Conservation (phyloP, 257 asterid species). For the Dorcoceras hygrometricum region DNA sequence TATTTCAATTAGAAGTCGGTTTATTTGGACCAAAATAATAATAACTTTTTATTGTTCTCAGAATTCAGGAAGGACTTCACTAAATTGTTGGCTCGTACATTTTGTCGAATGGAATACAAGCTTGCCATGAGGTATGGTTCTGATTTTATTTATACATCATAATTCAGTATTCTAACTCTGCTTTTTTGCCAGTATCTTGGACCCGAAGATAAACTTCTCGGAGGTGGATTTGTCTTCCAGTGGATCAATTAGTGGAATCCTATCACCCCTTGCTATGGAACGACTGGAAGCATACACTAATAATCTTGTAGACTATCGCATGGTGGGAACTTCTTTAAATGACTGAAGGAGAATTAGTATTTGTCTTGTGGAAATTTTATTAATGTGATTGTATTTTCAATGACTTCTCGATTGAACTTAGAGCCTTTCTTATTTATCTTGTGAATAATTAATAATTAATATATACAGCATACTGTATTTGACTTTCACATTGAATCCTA, state of each 20-base stretch:
- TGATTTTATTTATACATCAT: neutral
- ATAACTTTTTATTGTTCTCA: constrained; percentile 28
- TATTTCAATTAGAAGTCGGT: neutral
- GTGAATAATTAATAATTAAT: no score
- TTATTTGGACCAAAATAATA: constrained; percentile 8
- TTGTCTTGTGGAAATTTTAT: constrained; percentile 15
- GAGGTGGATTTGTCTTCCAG: constrained; percentile 43
- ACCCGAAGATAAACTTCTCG: constrained; percentile 70
- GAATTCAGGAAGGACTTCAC: constrained; percentile 64
- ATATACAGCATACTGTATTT: no score
- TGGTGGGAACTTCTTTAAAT: constrained; percentile 41
- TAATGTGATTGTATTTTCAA: neutral
- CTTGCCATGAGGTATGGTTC: constrained; percentile 83
- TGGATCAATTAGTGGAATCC: constrained; percentile 41
- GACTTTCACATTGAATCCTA: no score
- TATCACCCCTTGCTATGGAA: constrained; percentile 55
- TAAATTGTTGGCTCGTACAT: constrained; percentile 45
- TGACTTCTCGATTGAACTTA: neutral
- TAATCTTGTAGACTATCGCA: constrained; percentile 56
- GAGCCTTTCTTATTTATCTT: no score
- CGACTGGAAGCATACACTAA: constrained; percentile 75
- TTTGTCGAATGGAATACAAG: constrained; percentile 82
- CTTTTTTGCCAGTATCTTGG: constrained; percentile 67
- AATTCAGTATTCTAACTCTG: constrained; percentile 25
- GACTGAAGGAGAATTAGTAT: neutral